Percentiles rank a stretch among this genome's conserved stretches.
Conservation (phyloP, 2,329 filamentous ascomycete species). For the Podosphaera leucotricha region DNA sequence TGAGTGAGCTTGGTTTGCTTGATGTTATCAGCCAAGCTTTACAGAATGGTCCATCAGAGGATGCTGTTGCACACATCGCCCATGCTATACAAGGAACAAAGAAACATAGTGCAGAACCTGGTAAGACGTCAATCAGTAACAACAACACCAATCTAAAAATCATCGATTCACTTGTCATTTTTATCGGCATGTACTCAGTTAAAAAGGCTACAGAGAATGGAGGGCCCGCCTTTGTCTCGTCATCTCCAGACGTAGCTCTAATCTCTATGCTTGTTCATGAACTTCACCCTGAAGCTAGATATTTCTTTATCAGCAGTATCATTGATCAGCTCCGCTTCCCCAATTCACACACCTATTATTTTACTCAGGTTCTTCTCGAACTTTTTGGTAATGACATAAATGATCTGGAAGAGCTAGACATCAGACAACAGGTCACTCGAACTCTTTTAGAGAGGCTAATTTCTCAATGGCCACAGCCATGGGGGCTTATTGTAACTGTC, state of each 20-base stretch:
- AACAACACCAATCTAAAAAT: conserved; percentile 48
- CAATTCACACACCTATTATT: conserved; percentile 78
- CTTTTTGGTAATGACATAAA: conserved; percentile 56
- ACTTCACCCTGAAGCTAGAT: conserved; percentile 53
- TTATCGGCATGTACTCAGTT: conserved; percentile 54
- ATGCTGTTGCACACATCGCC: conserved; percentile 53
- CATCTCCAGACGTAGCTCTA: conserved; percentile 43
- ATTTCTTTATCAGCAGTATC: conserved; percentile 64
- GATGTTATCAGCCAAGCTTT: conserved; percentile 35
- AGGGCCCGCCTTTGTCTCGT: conserved; percentile 37
- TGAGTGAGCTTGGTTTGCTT: conserved; percentile 31
- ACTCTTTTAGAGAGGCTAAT: conserved; percentile 72
- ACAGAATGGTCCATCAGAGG: conserved; percentile 39
- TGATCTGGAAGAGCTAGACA: conserved; percentile 54
- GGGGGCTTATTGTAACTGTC: conserved; percentile 76
- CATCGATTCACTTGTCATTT: conserved; percentile 63
- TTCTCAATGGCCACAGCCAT: conserved; percentile 79
- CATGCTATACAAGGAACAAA: conserved; percentile 40
- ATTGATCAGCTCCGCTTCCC: conserved; percentile 82
- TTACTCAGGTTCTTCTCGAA: conserved; percentile 63
- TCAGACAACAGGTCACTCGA: conserved; percentile 77
- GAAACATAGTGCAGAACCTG: conserved; percentile 38
- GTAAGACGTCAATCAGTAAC: conserved; percentile 40
- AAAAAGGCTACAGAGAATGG: conserved; percentile 32
- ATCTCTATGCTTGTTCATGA: conserved; percentile 57